Evolutionary conservation across 192 early-diverging fungal genomes (phyloP).

Genomic region (Coemansia umbellata): DNA sequence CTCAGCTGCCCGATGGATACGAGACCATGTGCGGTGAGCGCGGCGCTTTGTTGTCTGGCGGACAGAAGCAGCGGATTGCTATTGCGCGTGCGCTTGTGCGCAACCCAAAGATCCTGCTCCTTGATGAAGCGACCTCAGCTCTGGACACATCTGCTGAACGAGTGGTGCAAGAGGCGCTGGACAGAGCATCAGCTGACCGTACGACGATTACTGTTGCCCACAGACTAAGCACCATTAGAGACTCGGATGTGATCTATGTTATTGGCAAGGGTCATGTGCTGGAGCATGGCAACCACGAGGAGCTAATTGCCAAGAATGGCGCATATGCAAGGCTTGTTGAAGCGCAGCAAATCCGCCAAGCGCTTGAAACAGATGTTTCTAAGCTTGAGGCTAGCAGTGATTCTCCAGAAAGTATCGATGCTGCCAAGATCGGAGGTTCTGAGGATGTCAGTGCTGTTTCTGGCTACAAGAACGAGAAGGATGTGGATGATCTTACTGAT

Average conservation of each 20-base stretch:
- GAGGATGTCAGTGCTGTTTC: neutral
- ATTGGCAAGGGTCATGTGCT: constrained; percentile 66
- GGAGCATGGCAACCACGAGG: constrained; percentile 75
- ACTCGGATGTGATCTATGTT: constrained; percentile 84
- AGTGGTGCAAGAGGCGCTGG: constrained; percentile 79
- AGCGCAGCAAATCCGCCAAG: constrained; percentile 56
- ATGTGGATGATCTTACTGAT: neutral
- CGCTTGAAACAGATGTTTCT: constrained; percentile 22
- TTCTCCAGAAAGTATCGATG: neutral
- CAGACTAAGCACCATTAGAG: constrained; percentile 83
- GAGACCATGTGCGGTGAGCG: constrained; percentile 87
- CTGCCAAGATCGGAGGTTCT: neutral
- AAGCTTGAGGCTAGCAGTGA: neutral
- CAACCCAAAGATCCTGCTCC: constrained; percentile 78
- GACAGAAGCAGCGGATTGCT: constrained; percentile 95
- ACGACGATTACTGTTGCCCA: constrained; percentile 92
- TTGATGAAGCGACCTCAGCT: constrained; percentile 89
- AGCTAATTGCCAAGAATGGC: constrained; percentile 56
- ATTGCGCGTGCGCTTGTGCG: constrained; percentile 91
- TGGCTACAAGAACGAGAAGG: neutral
- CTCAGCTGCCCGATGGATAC: constrained; percentile 69
- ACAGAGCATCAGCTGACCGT: constrained; percentile 66
- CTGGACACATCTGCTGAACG: constrained; percentile 78
- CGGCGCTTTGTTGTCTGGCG: constrained; percentile 78
- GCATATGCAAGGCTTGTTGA: constrained; percentile 53